Evolutionary conservation across 208 protist genomes (phyloP).

Genomic region (Trichomonas gallinae): DNA sequence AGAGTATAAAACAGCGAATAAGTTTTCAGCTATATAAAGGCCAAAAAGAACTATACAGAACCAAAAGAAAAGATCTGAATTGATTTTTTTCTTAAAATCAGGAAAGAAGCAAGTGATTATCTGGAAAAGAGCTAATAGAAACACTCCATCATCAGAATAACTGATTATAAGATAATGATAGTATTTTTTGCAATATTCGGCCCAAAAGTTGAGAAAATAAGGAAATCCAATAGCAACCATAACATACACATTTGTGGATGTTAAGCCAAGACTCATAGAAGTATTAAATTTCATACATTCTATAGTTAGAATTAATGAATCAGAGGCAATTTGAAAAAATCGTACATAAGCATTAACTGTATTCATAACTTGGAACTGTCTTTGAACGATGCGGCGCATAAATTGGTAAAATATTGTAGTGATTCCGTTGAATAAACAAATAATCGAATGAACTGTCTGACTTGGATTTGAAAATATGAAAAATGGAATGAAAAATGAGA

Average conservation of each 20-base stretch:
- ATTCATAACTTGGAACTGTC: neutral
- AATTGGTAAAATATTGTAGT: neutral
- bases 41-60: neutral
- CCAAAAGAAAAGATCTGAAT: neutral
- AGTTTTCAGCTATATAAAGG: neutral
- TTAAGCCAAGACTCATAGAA: neutral
- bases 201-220: neutral
- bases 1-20: neutral
- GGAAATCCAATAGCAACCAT: neutral
- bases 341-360: neutral
- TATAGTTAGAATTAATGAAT: neutral
- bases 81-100: neutral
- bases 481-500: neutral
- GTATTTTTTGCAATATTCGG: neutral
- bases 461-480: neutral
- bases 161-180: neutral
- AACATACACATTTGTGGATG: neutral
- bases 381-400: neutral
- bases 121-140: neutral
- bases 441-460: neutral
- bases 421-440: neutral
- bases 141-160: neutral
- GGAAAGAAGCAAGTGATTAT: neutral
- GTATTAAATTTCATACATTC: neutral
- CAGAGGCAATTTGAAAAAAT: neutral